These are phyloP conservation scores for Diaporthe velutina DNA, from an alignment of 2,329 filamentous ascomycete species.

Conservation along the genomic window DNA sequence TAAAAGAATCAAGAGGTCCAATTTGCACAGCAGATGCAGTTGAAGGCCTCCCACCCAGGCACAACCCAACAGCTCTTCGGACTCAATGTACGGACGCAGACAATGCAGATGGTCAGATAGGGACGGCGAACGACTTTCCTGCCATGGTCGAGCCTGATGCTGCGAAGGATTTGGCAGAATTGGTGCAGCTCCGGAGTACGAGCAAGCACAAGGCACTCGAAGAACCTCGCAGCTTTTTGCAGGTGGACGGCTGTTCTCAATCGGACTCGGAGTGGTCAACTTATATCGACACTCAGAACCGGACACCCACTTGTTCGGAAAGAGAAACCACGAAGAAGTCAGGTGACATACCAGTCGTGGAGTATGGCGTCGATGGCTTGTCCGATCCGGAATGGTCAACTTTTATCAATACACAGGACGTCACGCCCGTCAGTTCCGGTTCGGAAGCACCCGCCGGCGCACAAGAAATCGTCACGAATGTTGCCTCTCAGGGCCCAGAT, in stretches of 20 bases:
- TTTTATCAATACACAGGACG: slow-evolving; percentile 33
- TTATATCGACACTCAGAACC: slow-evolving; percentile 13
- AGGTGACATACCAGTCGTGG: background rate
- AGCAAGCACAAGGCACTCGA: background rate
- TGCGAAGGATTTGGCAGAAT: background rate
- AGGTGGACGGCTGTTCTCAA: background rate
- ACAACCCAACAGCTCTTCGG: background rate
- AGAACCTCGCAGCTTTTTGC: background rate
- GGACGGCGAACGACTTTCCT: background rate
- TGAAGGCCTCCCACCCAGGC: background rate
- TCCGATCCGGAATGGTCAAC: slow-evolving; percentile 28
- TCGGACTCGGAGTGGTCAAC: slow-evolving; percentile 32
- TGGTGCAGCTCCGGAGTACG: background rate
- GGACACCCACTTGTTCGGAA: background rate
- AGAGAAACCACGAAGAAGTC: background rate
- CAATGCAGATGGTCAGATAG: background rate
- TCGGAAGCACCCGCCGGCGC: background rate
- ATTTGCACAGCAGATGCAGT: background rate
- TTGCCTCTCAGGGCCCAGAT: background rate
- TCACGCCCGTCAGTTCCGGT: background rate
- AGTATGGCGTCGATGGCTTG: slow-evolving; percentile 12
- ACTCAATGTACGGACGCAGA: background rate
- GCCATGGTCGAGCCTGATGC: background rate
- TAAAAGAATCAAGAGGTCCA: background rate
- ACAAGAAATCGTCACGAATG: background rate